phyloP scores from a whole-genome alignment of 2,329 filamentous ascomycete species.

The Xylaria hypoxylon region DNA sequence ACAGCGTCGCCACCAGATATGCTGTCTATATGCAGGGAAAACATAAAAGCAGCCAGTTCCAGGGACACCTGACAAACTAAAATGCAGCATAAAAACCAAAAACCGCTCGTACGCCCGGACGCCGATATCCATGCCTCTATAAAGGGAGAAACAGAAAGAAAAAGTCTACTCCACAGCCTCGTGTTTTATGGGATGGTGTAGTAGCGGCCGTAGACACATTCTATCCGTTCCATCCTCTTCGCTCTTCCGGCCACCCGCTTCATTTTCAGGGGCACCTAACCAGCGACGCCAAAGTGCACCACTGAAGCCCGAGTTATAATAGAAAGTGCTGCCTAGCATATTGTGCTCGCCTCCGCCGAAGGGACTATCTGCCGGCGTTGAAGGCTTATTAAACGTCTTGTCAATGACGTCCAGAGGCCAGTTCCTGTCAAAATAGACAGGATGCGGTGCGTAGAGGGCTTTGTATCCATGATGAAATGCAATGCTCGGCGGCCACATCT shows the following conservation, averaged over 20 bases:
- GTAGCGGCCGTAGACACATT: conserved; percentile 74
- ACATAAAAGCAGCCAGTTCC: neutral
- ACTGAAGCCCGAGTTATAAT: conserved; percentile 73
- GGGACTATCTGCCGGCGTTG: conserved; percentile 62
- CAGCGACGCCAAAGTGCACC: conserved; percentile 72
- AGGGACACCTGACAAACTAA: neutral
- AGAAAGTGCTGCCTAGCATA: conserved; percentile 74
- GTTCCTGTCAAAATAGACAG: conserved; percentile 72
- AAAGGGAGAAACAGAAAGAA: neutral
- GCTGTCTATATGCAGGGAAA: conserved; percentile 18
- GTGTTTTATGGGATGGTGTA: conserved; percentile 73
- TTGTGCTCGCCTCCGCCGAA: conserved; percentile 74
- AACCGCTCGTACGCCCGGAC: conserved; percentile 1
- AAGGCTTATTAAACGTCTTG: conserved; percentile 71
- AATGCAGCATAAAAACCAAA: neutral
- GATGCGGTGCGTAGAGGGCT: conserved; percentile 83
- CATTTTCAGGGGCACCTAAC: conserved; percentile 56
- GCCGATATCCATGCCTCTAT: conserved; percentile 4
- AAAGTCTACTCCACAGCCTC: conserved; percentile 45
- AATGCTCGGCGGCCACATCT: conserved; percentile 69
- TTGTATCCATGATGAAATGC: conserved; percentile 80
- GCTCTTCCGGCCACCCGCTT: conserved; percentile 51
- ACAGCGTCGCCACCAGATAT: neutral
- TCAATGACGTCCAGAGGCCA: conserved; percentile 70
- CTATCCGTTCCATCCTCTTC: conserved; percentile 53